Base-by-base conservation (phyloP, 2,329 filamentous ascomycete species). In the Trichoderma afroharzianum region DNA sequence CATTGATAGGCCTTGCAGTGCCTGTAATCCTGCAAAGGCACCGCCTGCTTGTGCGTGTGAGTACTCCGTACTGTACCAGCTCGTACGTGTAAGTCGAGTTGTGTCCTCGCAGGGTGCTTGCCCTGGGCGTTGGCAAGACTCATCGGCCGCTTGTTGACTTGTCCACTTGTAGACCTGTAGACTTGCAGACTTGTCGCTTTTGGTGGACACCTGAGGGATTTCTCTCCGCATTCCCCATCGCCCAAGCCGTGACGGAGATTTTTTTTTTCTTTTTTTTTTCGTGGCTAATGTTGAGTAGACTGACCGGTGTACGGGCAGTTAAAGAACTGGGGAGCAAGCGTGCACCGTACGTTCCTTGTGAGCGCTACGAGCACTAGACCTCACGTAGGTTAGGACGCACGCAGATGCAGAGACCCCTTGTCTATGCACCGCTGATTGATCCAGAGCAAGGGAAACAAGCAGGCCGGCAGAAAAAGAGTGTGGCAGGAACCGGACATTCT, bases 191-290 rank as follows among this genome's bases (percentile, higher is more conserved):
- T 39, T 59, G 55, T 47, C 64, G 36, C n/a, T 33, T 47, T 59
- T 36, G 53, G 66, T 61, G 66, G 66, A 50, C 63, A 68, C 71
- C 75, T 79, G 78, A 80, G 78, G 78, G 76, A 80, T 80, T 80
- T 80, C 78, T 73, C 77, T 79, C 76, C 74, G 72, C 76, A 77
- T 77, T 77, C 73, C 73, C 75, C 73, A 67, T 73, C 64, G 26
- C 39, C 63, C 30, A 66, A 71, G 63, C 55, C 55, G 62, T 43
- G 59, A 63, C 63, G 69, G 63, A 66, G 30, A 21, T 15, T 58
- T 58, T 62, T 68, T 68, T 50, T 50, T 58, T 36, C 21, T 47
- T 59, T 33, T 18, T 39, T 33, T n/a, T 36, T 36, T 55, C 30
- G 32, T 50, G n/a, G 26, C n/a, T 63, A 26, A 7, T 50, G 3